Base-by-base conservation (phyloP, 768 basidiomycete species). In the Suillus alpinus region DNA sequence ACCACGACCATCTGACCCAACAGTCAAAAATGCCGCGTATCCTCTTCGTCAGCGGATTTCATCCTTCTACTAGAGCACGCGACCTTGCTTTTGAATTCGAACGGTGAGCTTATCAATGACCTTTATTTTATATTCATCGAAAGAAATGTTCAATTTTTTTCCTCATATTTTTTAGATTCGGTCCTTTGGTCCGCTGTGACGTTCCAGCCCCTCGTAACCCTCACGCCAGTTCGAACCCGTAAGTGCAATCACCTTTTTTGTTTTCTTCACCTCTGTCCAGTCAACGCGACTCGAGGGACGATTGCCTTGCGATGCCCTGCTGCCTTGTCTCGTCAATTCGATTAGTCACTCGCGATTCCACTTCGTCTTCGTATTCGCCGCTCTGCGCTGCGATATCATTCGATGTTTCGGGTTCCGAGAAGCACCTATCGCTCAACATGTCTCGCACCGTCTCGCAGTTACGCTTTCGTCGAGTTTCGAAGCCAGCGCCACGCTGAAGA, bases 61-160 rank as follows among this genome's bases (percentile, higher is more conserved):
- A 91, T 66, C 87, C 89, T 5, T 75, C 84, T n/a, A 93, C 91
- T 3, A 85, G 91, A 26, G 92, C 93, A 9, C 82, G 88, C 57
- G 92, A 93, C 67, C 82, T 95, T 2, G 93, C 93, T 2, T 91
- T 77, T 67, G 92, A 94, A 73, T 94, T 95, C 67, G 93, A 95
- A 81, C 83, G 88, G 92, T 92, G 61, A 50, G 79, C 73, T 2
- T 26, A 40, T 13, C 41, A 7, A n/a, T 7, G 40, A 56, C 40
- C 20, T 44, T 40, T 20, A 7, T 5, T 5, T 55, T 55, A 43
- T 32, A 26, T 61, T 52, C 32, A 9, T 39, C 31, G 6, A 60
- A 56, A 56, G 46, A 39, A 58, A 62, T 59, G 10, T 62, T 60
- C 37, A 39, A 9, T 50, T 50, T 53, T 55, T 63, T 62, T n/a